These are phyloP conservation scores for Chlorella sp. DNA, from an alignment of 139 green algal genomes.

Conservation along the genomic window DNA sequence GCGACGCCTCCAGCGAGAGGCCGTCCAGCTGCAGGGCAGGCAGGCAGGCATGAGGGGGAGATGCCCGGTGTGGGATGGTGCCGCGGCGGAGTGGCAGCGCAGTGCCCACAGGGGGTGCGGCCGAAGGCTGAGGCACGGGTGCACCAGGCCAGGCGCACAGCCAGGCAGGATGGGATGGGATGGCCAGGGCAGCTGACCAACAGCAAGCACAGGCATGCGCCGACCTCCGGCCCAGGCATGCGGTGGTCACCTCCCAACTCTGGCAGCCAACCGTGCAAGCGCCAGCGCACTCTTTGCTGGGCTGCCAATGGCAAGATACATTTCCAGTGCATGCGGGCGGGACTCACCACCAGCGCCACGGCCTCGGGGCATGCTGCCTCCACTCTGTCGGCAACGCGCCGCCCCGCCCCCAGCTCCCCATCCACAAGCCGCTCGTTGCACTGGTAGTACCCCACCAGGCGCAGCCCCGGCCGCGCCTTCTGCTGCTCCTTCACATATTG, in stretches of 20 bases:
- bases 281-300: too few relatives aligned
- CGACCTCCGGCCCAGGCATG: background rate
- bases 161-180: too few relatives aligned
- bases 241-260: background rate
- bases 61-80: too few relatives aligned
- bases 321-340: background rate
- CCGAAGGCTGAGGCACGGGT: background rate
- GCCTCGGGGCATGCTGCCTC: conserved; percentile 22
- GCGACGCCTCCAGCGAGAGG: background rate
- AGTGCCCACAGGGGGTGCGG: background rate
- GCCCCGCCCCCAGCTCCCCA: conserved; percentile 57
- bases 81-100: background rate
- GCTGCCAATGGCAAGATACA: background rate
- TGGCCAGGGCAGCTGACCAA: background rate
- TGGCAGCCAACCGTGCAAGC: background rate
- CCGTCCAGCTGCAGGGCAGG: conserved; percentile 16
- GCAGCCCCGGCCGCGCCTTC: conserved; percentile 3
- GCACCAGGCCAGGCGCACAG: background rate
- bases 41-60: background rate
- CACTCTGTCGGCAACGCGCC: conserved; percentile 71
- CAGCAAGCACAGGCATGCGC: background rate
- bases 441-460: conserved; percentile 85
- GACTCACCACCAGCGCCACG: conserved; percentile 41
- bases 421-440: conserved; percentile 68
- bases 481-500: conserved; percentile 34